These are phyloP conservation scores for Ustilago bromivora DNA, from an alignment of 1,284 basidiomycete species.

Conservation along the genomic window DNA sequence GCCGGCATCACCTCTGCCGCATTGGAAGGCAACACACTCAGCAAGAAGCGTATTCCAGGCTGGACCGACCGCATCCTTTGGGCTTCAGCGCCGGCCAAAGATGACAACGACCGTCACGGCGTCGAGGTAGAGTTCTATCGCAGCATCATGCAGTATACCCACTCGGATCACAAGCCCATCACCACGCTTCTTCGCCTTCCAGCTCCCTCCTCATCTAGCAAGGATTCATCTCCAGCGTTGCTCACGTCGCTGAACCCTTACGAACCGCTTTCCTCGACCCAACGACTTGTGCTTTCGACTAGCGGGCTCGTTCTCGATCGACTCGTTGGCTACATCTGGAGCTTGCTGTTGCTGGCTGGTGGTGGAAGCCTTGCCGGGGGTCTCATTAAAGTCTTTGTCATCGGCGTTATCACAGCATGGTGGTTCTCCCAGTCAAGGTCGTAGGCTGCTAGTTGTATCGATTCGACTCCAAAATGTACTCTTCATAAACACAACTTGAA, in stretches of 20 bases:
- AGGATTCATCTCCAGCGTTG: conserved; percentile 71
- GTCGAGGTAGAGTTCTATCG: conserved; percentile 65
- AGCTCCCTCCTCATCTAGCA: conserved; percentile 7
- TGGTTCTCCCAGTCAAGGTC: conserved; percentile 45
- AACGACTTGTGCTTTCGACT: conserved; percentile 59
- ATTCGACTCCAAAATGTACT: neutral
- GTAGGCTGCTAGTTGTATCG: neutral
- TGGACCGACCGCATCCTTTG: conserved; percentile 97
- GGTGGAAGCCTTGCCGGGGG: conserved; percentile 74
- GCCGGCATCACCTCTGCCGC: conserved; percentile 38
- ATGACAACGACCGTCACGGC: conserved; percentile 40
- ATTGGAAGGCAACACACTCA: conserved; percentile 67
- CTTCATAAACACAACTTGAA: neutral
- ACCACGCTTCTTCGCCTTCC: conserved; percentile 66
- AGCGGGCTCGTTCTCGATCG: conserved; percentile 78
- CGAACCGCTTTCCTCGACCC: conserved; percentile 21
- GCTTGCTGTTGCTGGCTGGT: conserved; percentile 78
- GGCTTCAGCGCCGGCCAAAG: conserved; percentile 68
- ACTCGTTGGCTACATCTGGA: conserved; percentile 81
- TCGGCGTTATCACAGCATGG: conserved; percentile 54
- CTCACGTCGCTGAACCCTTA: conserved; percentile 72
- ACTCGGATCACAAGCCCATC: conserved; percentile 70
- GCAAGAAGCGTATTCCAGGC: conserved; percentile 82
- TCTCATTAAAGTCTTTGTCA: conserved; percentile 51
- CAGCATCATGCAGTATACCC: conserved; percentile 66